phyloP scores from a whole-genome alignment of 345 rosid species.

The Mangifera indica region DNA sequence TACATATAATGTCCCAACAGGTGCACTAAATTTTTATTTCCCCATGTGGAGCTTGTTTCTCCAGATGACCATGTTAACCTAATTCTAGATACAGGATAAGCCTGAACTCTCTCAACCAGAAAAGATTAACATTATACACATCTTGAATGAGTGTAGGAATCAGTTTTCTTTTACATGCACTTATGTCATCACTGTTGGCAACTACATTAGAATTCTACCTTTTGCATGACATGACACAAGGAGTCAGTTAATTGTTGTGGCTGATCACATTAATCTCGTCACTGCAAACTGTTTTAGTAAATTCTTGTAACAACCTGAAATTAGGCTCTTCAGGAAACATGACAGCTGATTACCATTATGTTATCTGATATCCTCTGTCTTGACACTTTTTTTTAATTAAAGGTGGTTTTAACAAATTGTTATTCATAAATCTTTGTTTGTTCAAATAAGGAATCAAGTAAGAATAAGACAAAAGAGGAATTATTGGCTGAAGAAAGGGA shows the following conservation, averaged over 20 bases:
- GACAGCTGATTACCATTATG: background rate
- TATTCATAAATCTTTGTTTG: conserved; percentile 4
- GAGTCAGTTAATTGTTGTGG: background rate
- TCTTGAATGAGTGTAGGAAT: background rate
- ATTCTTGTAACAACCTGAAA: conserved; percentile 1
- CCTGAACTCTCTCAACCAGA: background rate
- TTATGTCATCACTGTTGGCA: background rate
- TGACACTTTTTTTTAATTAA: background rate
- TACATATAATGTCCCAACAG: background rate
- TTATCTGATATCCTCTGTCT: background rate
- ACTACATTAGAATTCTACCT: background rate
- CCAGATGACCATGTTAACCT: background rate
- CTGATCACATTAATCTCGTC: background rate
- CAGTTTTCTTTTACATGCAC: background rate
- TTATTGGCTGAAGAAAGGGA: conserved; percentile 96
- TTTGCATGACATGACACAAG: background rate
- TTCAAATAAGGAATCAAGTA: conserved; percentile 49
- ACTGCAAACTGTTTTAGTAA: background rate
- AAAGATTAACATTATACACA: background rate
- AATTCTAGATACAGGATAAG: background rate
- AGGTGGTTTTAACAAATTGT: conserved; percentile 1
- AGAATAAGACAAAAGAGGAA: conserved; percentile 77
- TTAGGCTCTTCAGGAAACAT: conserved; percentile 4
- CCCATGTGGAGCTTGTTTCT: background rate
- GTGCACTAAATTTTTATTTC: background rate